These are phyloP conservation scores for Xanthoconium separans DNA, from an alignment of 1,284 basidiomycete genomes.

Conservation along the genomic window DNA sequence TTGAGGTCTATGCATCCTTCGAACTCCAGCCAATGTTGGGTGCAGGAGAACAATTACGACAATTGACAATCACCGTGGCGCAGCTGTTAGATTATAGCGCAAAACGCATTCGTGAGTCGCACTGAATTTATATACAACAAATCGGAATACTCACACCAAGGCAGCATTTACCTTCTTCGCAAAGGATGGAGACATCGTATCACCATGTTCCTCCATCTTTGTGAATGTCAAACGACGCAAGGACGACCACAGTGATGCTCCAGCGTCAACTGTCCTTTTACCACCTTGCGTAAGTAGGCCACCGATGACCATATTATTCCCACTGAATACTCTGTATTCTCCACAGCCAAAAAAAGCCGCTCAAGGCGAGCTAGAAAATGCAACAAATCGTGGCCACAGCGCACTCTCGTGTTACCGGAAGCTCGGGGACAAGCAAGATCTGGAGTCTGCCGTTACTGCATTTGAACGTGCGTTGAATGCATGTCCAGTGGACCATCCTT, in stretches of 20 bases:
- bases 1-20: background rate
- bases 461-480: background rate
- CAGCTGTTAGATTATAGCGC: background rate
- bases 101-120: background rate
- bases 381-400: background rate
- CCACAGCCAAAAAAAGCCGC: background rate
- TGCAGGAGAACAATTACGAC: background rate
- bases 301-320: background rate
- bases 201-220: background rate
- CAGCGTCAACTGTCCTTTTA: background rate
- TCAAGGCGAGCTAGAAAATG: background rate
- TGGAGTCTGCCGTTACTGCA: background rate
- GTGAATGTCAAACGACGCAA: background rate
- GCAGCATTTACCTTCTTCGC: background rate
- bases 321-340: background rate
- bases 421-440: background rate
- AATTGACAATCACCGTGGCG: background rate
- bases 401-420: background rate
- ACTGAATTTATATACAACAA: background rate
- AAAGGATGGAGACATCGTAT: background rate
- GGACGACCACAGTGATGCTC: background rate
- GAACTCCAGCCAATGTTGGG: background rate
- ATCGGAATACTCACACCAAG: background rate
- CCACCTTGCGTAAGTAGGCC: background rate
- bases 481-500: background rate